A percentile compares a stretch with the other conserved stretches of the same genome.
phyloP scores from a whole-genome alignment of 371 early-diverging fungal genomes.

The Parasitella parasitica region DNA sequence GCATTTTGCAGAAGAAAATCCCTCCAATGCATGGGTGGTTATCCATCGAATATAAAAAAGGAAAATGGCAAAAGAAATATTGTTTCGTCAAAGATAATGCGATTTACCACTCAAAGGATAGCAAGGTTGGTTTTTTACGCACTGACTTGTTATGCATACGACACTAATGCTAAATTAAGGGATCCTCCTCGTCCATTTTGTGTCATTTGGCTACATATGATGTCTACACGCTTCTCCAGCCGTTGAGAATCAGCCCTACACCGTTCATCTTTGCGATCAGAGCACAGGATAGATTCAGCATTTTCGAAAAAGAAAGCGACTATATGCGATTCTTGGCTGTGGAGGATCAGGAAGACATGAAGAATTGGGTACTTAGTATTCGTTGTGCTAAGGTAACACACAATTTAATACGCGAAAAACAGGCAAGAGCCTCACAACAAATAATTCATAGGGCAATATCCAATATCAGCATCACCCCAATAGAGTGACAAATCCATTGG shows the following conservation, averaged over 20 bases:
- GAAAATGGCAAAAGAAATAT: slow-evolving; percentile 78
- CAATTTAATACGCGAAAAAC: not conserved
- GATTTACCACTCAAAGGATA: slow-evolving; percentile 72
- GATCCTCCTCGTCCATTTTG: slow-evolving; percentile 43
- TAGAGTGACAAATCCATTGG: slow-evolving; percentile 38
- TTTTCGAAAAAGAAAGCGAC: slow-evolving; percentile 84
- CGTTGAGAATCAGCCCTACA: slow-evolving; percentile 70
- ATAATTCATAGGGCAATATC: slow-evolving; percentile 29
- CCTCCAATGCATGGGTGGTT: slow-evolving; percentile 66
- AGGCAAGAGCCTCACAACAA: not conserved
- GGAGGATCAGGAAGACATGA: slow-evolving; percentile 69
- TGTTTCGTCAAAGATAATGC: slow-evolving; percentile 64
- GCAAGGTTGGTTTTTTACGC: slow-evolving; percentile 65
- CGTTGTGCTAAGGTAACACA: slow-evolving; percentile 70
- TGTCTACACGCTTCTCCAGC: slow-evolving; percentile 68
- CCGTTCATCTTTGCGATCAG: slow-evolving; percentile 82
- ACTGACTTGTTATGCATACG: too few species aligned
- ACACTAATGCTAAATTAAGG: too few species aligned
- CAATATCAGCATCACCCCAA: slow-evolving; percentile 39
- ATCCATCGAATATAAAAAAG: slow-evolving; percentile 68
- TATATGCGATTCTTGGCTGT: slow-evolving; percentile 81
- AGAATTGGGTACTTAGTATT: slow-evolving; percentile 86
- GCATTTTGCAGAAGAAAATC: slow-evolving; percentile 35
- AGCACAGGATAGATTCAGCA: slow-evolving; percentile 70
- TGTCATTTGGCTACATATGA: slow-evolving; percentile 75